Base-by-base conservation (phyloP, 306 rosid species). In the Vigna nakashimae region DNA sequence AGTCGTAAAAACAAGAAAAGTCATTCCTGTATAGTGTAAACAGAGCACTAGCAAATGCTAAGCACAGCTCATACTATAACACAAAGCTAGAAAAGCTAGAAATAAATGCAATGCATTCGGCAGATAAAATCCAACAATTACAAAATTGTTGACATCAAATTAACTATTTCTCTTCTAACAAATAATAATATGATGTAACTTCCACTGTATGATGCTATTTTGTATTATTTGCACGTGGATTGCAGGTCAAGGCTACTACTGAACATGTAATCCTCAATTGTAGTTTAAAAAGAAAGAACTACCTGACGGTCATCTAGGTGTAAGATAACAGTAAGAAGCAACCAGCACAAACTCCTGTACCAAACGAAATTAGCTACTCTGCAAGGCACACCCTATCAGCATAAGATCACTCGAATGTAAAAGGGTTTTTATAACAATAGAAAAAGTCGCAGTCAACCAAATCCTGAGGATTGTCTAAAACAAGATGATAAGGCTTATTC, bases 271-370 rank as follows among this genome's bases (percentile, higher is more conserved):
- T 49, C 70, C 42, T 58, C 55, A 50, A 46, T 14, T 30, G 40
- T 64, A 49, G 71, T 15, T 24, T 20, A 20, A 46, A 42, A 69
- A 26, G 26, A 79, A 40, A 57, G 57, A 63, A 77, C 66, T 87
- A 95, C 97, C 96, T 89, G 96, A 11, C 79, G 91, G 77, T 86
- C 92, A 76, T 90, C 91, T 45, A 80, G 89, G 84, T 1, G 56
- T 46, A 46, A 42, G 87, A 85, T 79, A 85, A 80, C 76, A 88
- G 81, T 80, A 88, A 74, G 69, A 84, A 83, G 83, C 91, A 92
- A 86, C 84, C 92, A 38, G 89, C 79, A 83, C 95, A 89, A 72
- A 86, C 88, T 82, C 93, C 93, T 66, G 85, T 85, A 3, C 71
- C 64, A 78, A 81, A 81, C 43, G 18, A 24, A 77, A 74, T 16